phyloP scores from a whole-genome alignment of 208 protist genomes.

The Leishmania major region DNA sequence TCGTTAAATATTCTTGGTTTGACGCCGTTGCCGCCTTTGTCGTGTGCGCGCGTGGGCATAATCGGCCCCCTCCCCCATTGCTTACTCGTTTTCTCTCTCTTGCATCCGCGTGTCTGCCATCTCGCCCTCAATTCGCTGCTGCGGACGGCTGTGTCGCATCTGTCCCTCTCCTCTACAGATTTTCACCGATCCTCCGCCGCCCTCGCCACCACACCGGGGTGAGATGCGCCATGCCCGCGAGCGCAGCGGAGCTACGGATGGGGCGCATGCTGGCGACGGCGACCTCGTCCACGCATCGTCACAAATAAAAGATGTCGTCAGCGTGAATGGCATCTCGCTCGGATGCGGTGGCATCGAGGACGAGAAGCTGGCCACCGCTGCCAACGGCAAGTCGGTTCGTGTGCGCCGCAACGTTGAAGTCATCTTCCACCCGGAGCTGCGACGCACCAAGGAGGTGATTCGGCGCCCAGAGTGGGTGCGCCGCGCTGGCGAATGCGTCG shows the following conservation, averaged over 20 bases:
- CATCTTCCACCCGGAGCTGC: conserved; percentile 75
- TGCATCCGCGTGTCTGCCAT: not conserved
- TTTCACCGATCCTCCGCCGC: not conserved
- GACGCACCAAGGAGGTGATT: conserved; percentile 78
- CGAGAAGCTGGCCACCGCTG: not conserved
- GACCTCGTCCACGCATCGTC: not conserved
- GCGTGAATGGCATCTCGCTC: not conserved
- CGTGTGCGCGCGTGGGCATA: not conserved
- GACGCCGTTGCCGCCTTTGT: not conserved
- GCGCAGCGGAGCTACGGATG: conserved; percentile 5
- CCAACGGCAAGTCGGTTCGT: not conserved
- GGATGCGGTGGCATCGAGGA: not conserved
- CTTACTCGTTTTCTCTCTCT: not conserved
- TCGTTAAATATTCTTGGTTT: not conserved
- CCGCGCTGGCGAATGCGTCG: conserved; percentile 68
- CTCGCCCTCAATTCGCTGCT: not conserved
- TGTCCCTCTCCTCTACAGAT: not conserved
- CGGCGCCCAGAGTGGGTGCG: conserved; percentile 76
- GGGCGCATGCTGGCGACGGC: not conserved
- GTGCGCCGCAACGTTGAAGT: conserved; percentile 34
- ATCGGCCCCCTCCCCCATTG: not conserved
- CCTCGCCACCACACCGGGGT: not conserved
- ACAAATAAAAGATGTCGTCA: not conserved
- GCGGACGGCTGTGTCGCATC: not conserved
- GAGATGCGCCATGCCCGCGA: conserved; percentile 30